phyloP scores from a whole-genome alignment of 192 early-diverging fungal species.

The Umbelopsis ramanniana region DNA sequence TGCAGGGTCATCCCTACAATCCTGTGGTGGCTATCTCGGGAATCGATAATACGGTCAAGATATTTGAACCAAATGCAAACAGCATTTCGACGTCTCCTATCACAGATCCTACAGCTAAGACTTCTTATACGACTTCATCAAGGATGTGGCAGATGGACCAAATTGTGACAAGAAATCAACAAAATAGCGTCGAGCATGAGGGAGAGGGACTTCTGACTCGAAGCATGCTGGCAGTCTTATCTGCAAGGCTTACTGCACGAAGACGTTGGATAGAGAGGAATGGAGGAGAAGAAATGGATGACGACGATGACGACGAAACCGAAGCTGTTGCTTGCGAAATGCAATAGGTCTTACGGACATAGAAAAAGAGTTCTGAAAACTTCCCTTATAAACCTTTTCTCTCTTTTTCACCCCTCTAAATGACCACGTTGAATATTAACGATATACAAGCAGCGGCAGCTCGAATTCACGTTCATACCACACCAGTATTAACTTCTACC shows the following conservation, averaged over 20 bases:
- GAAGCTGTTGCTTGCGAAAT: constrained; percentile 16
- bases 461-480: constrained; percentile 48
- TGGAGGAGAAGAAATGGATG: constrained; percentile 2
- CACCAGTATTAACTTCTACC: constrained; percentile 49
- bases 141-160: constrained; percentile 14
- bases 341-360: background rate
- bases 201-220: constrained; percentile 8
- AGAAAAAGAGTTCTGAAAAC: background rate
- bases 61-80: constrained; percentile 58
- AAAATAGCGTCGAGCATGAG: background rate
- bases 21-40: constrained; percentile 66
- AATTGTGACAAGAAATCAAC: background rate
- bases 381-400: background rate
- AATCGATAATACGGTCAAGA: constrained; percentile 75
- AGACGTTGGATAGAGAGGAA: constrained; percentile 15
- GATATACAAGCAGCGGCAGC: constrained; percentile 40
- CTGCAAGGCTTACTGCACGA: constrained; percentile 8
- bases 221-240: constrained; percentile 4
- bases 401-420: background rate
- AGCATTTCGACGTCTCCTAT: constrained; percentile 1
- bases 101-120: constrained; percentile 2
- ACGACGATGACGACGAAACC: constrained; percentile 13
- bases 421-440: constrained; percentile 6
- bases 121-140: constrained; percentile 6
- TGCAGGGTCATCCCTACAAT: constrained; percentile 57